Percentiles rank a stretch among this genome's conserved stretches.
These are phyloP conservation scores for Podaxis sp. DNA, from an alignment of 768 basidiomycete genomes.

Conservation along the genomic window DNA sequence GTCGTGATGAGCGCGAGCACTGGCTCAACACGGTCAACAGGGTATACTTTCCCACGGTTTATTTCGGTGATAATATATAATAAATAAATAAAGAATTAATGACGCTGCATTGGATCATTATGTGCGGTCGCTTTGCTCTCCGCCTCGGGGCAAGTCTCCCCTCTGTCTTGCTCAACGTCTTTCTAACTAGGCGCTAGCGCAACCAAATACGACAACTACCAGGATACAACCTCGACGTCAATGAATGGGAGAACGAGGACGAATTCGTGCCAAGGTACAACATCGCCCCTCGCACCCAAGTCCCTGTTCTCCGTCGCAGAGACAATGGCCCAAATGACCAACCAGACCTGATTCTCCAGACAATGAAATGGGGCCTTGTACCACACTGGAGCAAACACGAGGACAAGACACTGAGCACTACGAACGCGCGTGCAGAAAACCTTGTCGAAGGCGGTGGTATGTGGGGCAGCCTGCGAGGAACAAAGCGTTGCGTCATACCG, in stretches of 20 bases:
- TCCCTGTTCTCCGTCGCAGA: slow-evolving; percentile 65
- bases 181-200: slow-evolving; percentile 24
- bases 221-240: slow-evolving; percentile 42
- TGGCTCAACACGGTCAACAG: background rate
- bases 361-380: slow-evolving; percentile 90
- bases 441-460: slow-evolving; percentile 73
- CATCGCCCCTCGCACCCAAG: slow-evolving; percentile 77
- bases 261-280: slow-evolving; percentile 71
- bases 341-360: slow-evolving; percentile 55
- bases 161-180: background rate
- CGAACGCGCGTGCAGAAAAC: slow-evolving; percentile 87
- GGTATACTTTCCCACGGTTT: slow-evolving; percentile 22
- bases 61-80: background rate
- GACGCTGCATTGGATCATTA: slow-evolving; percentile 21
- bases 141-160: slow-evolving; percentile 32
- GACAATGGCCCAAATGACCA: slow-evolving; percentile 22
- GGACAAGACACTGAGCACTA: slow-evolving; percentile 72
- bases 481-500: slow-evolving; percentile 81
- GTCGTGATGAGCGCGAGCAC: slow-evolving; percentile 14
- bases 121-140: slow-evolving; percentile 68
- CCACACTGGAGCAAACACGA: slow-evolving; percentile 82
- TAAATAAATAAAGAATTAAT: background rate
- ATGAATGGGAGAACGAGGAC: slow-evolving; percentile 61
- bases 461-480: slow-evolving; percentile 83
- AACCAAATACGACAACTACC: slow-evolving; percentile 42